Evolutionary conservation across 345 rosid species (phyloP), one percentile per base, ranked within the genome.

Genomic region (Streptanthus diversifolius): DNA sequence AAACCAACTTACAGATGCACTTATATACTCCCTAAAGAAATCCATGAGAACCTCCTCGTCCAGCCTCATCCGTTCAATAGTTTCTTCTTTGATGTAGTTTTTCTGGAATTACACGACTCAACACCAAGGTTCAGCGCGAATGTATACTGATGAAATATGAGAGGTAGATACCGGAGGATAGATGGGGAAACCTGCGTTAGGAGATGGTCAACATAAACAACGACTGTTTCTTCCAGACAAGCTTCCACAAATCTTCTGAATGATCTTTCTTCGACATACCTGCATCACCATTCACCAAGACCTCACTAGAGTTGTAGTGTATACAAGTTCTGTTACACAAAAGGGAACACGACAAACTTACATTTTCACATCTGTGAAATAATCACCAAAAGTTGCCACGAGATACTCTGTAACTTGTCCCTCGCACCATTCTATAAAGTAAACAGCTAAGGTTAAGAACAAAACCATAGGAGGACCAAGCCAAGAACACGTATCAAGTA

Each of bases 31-130:
- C 76, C 96, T 85, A 79, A 95, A 95, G 76, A 88, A 95, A 75
- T 95, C 98, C 91, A 85, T 87, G 52, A 95, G 90, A 80, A 85
- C 90, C 83, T 95, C 99, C 75, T 95, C 99, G 56, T 95, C 99
- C 3, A 90, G 85, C 78, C 93, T 88, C 98, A 92, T 92, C 72
- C 96, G 84, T 59, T 92, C 98, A 71, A 95, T 90, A 12, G 99
- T 95, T 78, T 88, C 98, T 81, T 95, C 98, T 83, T 92, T 90
- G 79, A 92, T 86, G 85, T 87, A 83, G 81, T 86, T 90, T 85
- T 78, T 92, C 97, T 95, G 73, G 58, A 77, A 72, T 71, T 45
- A 80, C 68, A 80, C 30, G 18, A 57, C 68, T 4, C 63, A 62
- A 63, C 74, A 25, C 29, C 63, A 51, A 45, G 21, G 53, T 56